phyloP scores from a whole-genome alignment of 768 basidiomycete genomes.

The Mycena crocata region DNA sequence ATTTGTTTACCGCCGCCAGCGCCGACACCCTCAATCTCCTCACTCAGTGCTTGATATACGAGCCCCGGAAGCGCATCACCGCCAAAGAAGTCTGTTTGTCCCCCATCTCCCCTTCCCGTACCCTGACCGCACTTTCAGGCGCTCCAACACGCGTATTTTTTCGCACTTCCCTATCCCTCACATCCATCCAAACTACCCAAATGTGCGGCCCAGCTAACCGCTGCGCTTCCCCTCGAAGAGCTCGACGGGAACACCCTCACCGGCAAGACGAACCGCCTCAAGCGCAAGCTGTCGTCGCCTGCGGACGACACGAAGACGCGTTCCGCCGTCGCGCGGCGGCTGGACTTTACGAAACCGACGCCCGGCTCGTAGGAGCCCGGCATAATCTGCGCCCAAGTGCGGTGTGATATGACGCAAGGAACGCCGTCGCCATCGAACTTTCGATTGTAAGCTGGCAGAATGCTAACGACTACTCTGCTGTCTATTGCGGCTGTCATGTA shows the following conservation, averaged over 20 bases:
- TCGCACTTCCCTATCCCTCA: constrained; percentile 85
- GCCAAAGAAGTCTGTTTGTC: constrained; percentile 82
- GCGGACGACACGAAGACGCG: constrained; percentile 55
- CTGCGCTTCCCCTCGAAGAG: constrained; percentile 75
- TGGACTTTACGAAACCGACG: constrained; percentile 74
- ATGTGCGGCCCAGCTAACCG: constrained; percentile 55
- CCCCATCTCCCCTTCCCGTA: constrained; percentile 48
- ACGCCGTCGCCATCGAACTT: background rate
- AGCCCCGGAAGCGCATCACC: constrained; percentile 84
- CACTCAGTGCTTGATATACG: constrained; percentile 82
- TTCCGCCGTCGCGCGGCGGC: constrained; percentile 73
- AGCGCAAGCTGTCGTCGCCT: constrained; percentile 76
- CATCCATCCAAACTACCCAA: constrained; percentile 92
- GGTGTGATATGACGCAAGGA: background rate
- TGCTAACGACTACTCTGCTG: constrained; percentile 1
- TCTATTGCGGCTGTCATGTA: background rate
- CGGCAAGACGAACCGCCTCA: constrained; percentile 66
- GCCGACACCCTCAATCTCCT: constrained; percentile 88
- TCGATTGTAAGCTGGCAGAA: background rate
- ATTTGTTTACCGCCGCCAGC: constrained; percentile 92
- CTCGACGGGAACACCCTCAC: constrained; percentile 77
- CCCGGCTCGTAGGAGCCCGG: constrained; percentile 44
- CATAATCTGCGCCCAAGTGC: too few relatives aligned
- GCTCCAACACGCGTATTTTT: constrained; percentile 89
- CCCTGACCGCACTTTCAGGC: constrained; percentile 61